Evolutionary conservation across 441 rosid genomes (phyloP).

Genomic region (Populus hybrid): DNA sequence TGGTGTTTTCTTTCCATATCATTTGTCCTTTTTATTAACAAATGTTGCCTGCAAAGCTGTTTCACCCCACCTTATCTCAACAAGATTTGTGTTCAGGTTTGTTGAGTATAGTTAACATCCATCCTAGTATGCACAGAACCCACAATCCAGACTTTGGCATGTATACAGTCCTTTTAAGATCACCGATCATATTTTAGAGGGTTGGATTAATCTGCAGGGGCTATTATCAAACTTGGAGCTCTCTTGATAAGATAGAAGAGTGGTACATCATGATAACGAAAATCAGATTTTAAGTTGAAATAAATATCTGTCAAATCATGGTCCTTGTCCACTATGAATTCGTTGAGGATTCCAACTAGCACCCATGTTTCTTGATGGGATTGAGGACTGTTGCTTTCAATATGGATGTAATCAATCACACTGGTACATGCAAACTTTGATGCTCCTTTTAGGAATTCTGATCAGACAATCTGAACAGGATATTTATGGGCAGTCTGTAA

Average conservation of each 20-base stretch:
- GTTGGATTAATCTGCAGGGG: not conserved
- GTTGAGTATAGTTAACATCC: not conserved
- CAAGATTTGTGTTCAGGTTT: not conserved
- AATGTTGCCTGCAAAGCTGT: conserved; percentile 1
- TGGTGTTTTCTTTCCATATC: not conserved
- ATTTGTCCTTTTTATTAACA: not conserved
- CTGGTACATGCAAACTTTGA: not conserved
- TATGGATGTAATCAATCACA: not conserved
- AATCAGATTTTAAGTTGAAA: not conserved
- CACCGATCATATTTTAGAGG: not conserved
- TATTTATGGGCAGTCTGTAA: too few species aligned
- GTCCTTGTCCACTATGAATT: not conserved
- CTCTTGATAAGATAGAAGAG: not conserved
- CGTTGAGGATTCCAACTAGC: not conserved
- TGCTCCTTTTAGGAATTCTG: not conserved
- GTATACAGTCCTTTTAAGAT: not conserved
- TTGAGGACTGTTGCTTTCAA: not conserved
- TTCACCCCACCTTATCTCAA: not conserved
- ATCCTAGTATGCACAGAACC: too few species aligned
- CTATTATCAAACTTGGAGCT: not conserved
- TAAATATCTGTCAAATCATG: not conserved
- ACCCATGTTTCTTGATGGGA: not conserved
- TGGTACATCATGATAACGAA: not conserved
- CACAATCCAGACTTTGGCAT: not conserved
- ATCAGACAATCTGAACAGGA: not conserved